Conservation (phyloP, 208 protist species). For the Trypanosoma brucei region DNA sequence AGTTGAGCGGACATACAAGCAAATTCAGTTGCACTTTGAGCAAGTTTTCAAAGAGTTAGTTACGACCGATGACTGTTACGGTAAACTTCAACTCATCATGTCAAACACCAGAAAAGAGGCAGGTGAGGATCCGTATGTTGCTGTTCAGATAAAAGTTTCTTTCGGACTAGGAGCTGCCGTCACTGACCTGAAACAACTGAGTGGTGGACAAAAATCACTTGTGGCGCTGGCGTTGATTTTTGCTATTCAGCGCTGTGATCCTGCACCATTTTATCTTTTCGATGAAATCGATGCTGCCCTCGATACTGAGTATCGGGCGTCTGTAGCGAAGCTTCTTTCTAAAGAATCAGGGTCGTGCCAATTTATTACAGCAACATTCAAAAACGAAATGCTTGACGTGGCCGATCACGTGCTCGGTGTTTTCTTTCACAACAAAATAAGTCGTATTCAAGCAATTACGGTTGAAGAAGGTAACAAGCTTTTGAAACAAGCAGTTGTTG, state of each 20-base stretch:
- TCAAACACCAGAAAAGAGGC: constrained; percentile 26
- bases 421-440: constrained; percentile 94
- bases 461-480: constrained; percentile 48
- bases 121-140: constrained; percentile 80
- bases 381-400: constrained; percentile 93
- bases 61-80: constrained; percentile 74
- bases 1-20: constrained; percentile 97
- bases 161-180: constrained; percentile 77
- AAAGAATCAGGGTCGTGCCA: constrained; percentile 91
- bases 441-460: constrained; percentile 85
- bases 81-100: constrained; percentile 75
- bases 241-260: constrained; percentile 98
- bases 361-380: constrained; percentile 98
- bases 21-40: constrained; percentile 95
- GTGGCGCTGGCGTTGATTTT: constrained; percentile 99
- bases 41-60: constrained; percentile 97
- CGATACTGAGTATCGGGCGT: constrained; percentile 93
- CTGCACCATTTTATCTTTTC: constrained; percentile 99
- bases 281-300: constrained; percentile 99
- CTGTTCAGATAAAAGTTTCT: constrained; percentile 90
- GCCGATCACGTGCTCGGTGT: constrained; percentile 94
- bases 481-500: constrained; percentile 54
- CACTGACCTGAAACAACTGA: constrained; percentile 92
- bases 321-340: constrained; percentile 91
- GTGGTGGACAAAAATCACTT: constrained; percentile 97